Base-by-base conservation (phyloP, 225 moss, liverwort and hornwort species). In the Neckera pumila region DNA sequence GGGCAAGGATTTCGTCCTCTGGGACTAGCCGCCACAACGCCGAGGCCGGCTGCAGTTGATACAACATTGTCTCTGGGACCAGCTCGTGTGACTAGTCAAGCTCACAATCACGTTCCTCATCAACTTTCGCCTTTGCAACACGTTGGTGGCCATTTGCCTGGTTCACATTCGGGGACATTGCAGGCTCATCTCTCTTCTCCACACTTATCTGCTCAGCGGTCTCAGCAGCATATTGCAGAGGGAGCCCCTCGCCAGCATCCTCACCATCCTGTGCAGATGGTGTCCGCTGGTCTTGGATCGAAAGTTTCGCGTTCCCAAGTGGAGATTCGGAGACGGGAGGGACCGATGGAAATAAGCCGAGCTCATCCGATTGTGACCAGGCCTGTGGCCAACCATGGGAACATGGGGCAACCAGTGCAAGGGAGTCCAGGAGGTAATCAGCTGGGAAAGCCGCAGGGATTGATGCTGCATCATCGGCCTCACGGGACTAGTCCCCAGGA, bases 361-460 rank as follows among this genome's bases (percentile, higher is more conserved):
- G 91, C 89, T 61, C 93, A 93, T 87, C 87, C 94, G 72, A 89
- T 92, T 67, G 92, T 94, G 36, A 87, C 88, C 53, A 87, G 94
- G 20, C 93, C 94, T 33, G 93, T 93, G n/a, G 93, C 93, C 28
- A 93, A 93, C 5, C 77, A 83, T 92, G 91, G 94, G 81, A 81
- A 81, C 45, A 36, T 82, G 82, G 82, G 92, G 62, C 92, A 90
- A 57, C 87, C 89, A 70, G 92, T 86, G 86, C 92, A 89, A 74
- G 90, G 89, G 31, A 90, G 88, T 81, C 89, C 90, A 64, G 87
- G 76, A 54, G 88, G 87, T 71, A 89, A 72, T 86, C 91, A 86
- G 81, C 79, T 89, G 88, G 93, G 91, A 38, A 94, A 94, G 90
- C 81, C 91, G 74, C 93, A 90, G 88, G 84, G 88, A 54, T 57